Percentiles rank a stretch among this genome's conserved stretches.
These are phyloP conservation scores for Tetrahymena elliotti DNA, from an alignment of 73 alveolate species.

Conservation along the genomic window DNA sequence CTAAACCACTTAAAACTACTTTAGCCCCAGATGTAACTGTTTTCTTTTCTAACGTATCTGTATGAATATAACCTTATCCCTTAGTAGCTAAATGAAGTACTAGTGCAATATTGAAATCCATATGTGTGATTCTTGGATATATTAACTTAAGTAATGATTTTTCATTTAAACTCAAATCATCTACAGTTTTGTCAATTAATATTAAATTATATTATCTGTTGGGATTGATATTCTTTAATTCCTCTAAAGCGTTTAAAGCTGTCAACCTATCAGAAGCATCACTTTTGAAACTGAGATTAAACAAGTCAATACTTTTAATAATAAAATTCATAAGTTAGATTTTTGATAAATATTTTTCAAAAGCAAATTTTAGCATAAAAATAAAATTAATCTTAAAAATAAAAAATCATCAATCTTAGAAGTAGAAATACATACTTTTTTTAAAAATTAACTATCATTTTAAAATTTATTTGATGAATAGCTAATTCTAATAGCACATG, in stretches of 20 bases:
- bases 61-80: constrained; percentile 55
- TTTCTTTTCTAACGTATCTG: background rate
- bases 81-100: constrained; percentile 81
- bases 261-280: constrained; percentile 47
- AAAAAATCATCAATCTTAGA: too few species aligned
- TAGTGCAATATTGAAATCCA: constrained; percentile 93
- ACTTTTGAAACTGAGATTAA: constrained; percentile 19
- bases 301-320: constrained; percentile 12
- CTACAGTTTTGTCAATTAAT: constrained; percentile 61
- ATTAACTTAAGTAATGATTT: constrained; percentile 49
- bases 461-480: background rate
- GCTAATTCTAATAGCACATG: background rate
- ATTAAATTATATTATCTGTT: constrained; percentile 54
- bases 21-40: background rate
- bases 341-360: too few species aligned
- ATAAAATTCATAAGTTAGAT: too few species aligned
- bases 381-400: too few species aligned
- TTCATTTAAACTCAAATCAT: constrained; percentile 55
- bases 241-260: constrained; percentile 7
- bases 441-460: too few species aligned
- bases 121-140: constrained; percentile 82
- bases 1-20: constrained; percentile 47
- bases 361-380: too few species aligned
- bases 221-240: constrained; percentile 35
- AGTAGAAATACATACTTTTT: too few species aligned